Percentiles rank a stretch among this genome's conserved stretches.
Evolutionary conservation across 2,329 filamentous ascomycete genomes (phyloP).

Genomic region (Lachnellula suecica): DNA sequence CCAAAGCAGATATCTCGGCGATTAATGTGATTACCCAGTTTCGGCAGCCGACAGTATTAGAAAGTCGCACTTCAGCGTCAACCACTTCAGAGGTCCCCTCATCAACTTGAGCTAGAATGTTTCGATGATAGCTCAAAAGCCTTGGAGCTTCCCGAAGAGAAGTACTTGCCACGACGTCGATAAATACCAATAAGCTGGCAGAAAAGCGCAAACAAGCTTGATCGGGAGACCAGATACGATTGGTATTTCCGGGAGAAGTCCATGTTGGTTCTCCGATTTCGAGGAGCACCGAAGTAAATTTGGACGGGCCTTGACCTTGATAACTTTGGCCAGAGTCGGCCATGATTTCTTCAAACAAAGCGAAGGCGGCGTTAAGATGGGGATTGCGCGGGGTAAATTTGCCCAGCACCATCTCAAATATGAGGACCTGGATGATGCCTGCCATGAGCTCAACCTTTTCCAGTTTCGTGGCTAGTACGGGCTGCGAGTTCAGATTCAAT

Average conservation of each 20-base stretch:
- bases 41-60: conserved; percentile 51
- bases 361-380: conserved; percentile 49
- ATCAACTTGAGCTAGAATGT: conserved; percentile 33
- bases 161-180: conserved; percentile 50
- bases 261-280: not conserved
- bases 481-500: too few relatives aligned
- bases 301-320: not conserved
- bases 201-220: conserved; percentile 51
- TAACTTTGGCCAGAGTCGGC: conserved; percentile 2
- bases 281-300: not conserved
- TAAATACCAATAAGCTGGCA: conserved; percentile 45
- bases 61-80: conserved; percentile 47
- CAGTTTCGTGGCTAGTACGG: too few relatives aligned
- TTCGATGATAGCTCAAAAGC: conserved; percentile 40
- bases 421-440: conserved; percentile 49
- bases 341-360: conserved; percentile 43
- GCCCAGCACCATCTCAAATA: conserved; percentile 49
- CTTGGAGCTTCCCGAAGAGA: conserved; percentile 41
- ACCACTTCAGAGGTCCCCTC: conserved; percentile 28
- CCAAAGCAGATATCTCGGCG: conserved; percentile 50
- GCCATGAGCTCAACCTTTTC: too few relatives aligned
- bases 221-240: too few relatives aligned
- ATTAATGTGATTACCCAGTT: conserved; percentile 55
- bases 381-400: conserved; percentile 47
- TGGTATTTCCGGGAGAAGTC: conserved; percentile 15